Conservation (phyloP, 2,329 filamentous ascomycete genomes). For the Sporothrix humicola region DNA sequence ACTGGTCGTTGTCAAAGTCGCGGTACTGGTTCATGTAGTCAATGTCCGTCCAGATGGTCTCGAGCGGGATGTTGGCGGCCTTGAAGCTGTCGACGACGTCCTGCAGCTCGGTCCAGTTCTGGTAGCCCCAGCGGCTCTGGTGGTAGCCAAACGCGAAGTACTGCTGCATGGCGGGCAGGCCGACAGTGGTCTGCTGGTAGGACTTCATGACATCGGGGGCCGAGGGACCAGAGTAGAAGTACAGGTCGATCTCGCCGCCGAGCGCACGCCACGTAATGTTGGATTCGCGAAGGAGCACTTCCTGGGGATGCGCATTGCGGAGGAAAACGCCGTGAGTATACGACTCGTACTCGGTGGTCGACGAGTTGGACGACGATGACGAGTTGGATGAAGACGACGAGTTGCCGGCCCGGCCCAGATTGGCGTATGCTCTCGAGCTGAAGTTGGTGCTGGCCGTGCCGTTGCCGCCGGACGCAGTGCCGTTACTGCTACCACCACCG, state of each 20-base stretch:
- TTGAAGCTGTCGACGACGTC: constrained; percentile 71
- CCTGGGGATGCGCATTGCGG: constrained; percentile 68
- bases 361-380: constrained; percentile 5
- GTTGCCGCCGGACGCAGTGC: not conserved
- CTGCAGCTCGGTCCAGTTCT: constrained; percentile 71
- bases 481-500: constrained; percentile 29
- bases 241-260: constrained; percentile 78
- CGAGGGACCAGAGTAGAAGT: constrained; percentile 76
- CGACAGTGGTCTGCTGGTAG: constrained; percentile 67
- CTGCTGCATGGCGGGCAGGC: constrained; percentile 77
- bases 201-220: constrained; percentile 71
- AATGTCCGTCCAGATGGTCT: constrained; percentile 76
- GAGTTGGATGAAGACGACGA: not conserved
- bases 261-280: constrained; percentile 63
- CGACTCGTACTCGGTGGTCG: constrained; percentile 52
- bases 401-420: not conserved
- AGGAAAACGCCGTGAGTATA: constrained; percentile 65
- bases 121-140: constrained; percentile 83
- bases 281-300: constrained; percentile 59
- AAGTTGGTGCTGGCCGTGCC: not conserved
- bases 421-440: not conserved
- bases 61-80: constrained; percentile 68
- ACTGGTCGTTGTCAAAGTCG: constrained; percentile 66
- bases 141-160: constrained; percentile 85
- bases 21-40: constrained; percentile 70